Base-by-base conservation (phyloP, 345 rosid genomes). In the Lepidium africanum region DNA sequence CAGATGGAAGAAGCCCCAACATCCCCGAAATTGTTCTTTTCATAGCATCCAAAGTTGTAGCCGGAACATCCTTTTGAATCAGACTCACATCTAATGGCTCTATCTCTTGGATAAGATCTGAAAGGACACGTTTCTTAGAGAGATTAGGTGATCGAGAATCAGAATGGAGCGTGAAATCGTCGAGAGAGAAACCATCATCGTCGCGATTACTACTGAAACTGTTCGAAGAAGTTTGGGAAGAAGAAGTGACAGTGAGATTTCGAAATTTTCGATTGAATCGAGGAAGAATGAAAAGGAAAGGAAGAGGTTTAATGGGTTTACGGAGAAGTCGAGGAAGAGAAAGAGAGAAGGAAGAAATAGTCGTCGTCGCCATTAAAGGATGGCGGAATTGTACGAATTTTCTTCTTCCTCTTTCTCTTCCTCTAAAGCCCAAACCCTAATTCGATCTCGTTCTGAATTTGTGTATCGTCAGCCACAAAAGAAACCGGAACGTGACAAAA, bases 1-100 rank as follows among this genome's bases (percentile, higher is more conserved):
- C 89, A 12, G 98, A 90, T 2, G 98, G 98, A 78, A 93, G 98
- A 65, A 93, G 81, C 3, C 98, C 97, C 78, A 93, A 73, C 97
- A 93, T 93, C 71, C 98, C 96, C 0, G 96, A 93, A 47, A 93
- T 93, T 36, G 97, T 93, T 80, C 97, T 82, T 76, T 93, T 93
- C 92, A 93, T 90, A 6, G 98, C 98, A 82, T 90, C 98, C 69
- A 93, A 75, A 12, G 97, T 88, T 11, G 94, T 85, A 2, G 85
- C 73, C 4, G 97, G 82, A 48, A 93, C 96, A 59, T 93, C 97
- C 70, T 85, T 90, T 52, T 93, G 98, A 55, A 93, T 90, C 10
- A 88, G 73, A 79, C 89, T 86, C 78, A 93, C 92, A 62, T 93
- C 98, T 63, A 93, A 69, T 7, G 98, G 97, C 45, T 93, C 98